A percentile compares a stretch with the other conserved stretches of the same genome.
Conservation (phyloP, 345 rosid genomes). For the Euphorbia tirucalli region DNA sequence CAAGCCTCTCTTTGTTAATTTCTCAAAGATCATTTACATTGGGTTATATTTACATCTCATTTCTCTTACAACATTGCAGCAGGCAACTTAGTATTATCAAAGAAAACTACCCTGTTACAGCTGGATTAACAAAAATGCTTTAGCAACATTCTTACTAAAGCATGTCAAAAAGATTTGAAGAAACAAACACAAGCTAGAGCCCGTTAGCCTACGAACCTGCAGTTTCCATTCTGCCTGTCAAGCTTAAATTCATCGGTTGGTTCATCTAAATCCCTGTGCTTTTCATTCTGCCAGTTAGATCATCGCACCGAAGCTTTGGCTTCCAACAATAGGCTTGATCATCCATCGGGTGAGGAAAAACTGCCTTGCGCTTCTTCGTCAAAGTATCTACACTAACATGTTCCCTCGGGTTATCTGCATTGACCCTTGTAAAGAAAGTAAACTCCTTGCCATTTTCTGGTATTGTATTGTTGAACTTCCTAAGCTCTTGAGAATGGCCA, state of each 20-base stretch:
- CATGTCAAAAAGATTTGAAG: conserved; percentile 21
- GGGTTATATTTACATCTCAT: conserved; percentile 34
- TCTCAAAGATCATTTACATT: conserved; percentile 13
- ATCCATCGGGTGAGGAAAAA: conserved; percentile 26
- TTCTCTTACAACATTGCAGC: conserved; percentile 21
- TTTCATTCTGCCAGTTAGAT: conserved; percentile 25
- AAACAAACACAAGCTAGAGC: conserved; percentile 23
- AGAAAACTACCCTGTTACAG: neutral
- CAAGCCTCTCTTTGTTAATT: conserved; percentile 14
- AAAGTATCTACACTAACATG: conserved; percentile 11
- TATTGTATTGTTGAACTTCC: conserved; percentile 22
- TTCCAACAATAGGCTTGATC: conserved; percentile 34
- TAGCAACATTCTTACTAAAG: conserved; percentile 21
- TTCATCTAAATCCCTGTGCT: conserved; percentile 14
- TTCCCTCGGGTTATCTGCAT: conserved; percentile 17
- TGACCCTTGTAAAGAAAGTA: conserved; percentile 15
- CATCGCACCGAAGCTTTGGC: conserved; percentile 30
- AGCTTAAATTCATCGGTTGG: neutral
- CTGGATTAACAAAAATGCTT: conserved; percentile 12
- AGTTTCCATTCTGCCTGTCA: neutral
- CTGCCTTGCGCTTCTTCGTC: conserved; percentile 40
- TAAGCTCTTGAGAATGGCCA: conserved; percentile 27
- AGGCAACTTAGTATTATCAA: conserved; percentile 18
- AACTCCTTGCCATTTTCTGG: conserved; percentile 11
- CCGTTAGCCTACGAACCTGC: conserved; percentile 24